phyloP scores from a whole-genome alignment of 106 monocot species.

The Dactylorhiza incarnata region DNA sequence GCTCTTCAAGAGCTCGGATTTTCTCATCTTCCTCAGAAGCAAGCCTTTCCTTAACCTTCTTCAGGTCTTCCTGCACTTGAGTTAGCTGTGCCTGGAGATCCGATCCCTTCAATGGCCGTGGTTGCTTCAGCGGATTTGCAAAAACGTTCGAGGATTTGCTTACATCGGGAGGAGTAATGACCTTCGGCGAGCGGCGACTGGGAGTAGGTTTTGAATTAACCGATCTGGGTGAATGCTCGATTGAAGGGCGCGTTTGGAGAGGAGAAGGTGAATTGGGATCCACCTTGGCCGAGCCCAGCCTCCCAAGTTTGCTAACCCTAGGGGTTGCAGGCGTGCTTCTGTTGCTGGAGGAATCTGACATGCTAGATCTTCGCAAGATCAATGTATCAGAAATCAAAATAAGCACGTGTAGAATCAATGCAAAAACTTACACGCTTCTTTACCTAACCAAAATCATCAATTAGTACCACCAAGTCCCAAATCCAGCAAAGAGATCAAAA shows the following conservation, averaged over 20 bases:
- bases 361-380: constrained; percentile 6
- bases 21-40: constrained; percentile 48
- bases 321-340: constrained; percentile 6
- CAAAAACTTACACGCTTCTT: neutral
- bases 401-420: neutral
- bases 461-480: neutral
- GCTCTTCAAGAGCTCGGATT: constrained; percentile 35
- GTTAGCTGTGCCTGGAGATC: constrained; percentile 44
- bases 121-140: constrained; percentile 19
- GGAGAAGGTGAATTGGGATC: constrained; percentile 3
- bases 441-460: neutral
- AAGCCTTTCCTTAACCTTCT: constrained; percentile 69
- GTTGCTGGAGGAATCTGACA: constrained; percentile 7
- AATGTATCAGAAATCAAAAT: neutral
- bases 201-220: constrained; percentile 18
- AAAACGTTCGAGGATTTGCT: neutral
- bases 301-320: constrained; percentile 8
- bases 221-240: neutral
- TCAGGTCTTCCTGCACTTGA: constrained; percentile 55
- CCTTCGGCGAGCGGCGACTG: constrained; percentile 19
- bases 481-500: neutral
- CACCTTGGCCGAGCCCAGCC: constrained; percentile 5
- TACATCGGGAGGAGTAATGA: constrained; percentile 29
- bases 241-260: neutral
- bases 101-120: constrained; percentile 20